Evolutionary conservation across 139 green algal species (phyloP).

Genomic region (Micromonas pusilla): DNA sequence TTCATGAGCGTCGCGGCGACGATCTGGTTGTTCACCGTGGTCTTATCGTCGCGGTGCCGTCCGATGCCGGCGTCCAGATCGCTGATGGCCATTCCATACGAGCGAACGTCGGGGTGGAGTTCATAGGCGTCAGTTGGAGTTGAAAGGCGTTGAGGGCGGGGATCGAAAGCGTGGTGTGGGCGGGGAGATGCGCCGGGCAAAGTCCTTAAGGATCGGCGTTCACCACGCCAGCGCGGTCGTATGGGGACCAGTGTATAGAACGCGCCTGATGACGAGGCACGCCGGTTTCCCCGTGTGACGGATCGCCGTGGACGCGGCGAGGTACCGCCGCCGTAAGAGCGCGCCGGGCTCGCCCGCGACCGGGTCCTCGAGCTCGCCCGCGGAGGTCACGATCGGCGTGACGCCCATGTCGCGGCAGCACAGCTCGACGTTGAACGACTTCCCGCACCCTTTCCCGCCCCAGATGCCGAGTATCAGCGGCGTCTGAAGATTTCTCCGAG

Average conservation of each 20-base stretch:
- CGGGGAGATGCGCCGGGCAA: too few relatives aligned
- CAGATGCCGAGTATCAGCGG: slow-evolving; percentile 36
- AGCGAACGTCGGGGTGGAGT: too few relatives aligned
- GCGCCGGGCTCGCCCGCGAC: slow-evolving; percentile 38
- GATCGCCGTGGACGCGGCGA: slow-evolving; percentile 21
- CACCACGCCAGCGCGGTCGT: too few relatives aligned
- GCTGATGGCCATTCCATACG: too few relatives aligned
- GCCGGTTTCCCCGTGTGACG: neutral
- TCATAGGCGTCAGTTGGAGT: too few relatives aligned
- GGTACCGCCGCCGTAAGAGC: slow-evolving; percentile 49
- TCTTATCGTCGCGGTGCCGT: slow-evolving; percentile 34
- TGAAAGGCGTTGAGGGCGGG: too few relatives aligned
- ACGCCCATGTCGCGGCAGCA: slow-evolving; percentile 40
- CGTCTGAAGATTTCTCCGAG: neutral
- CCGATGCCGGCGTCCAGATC: slow-evolving; percentile 42
- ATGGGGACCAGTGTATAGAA: too few relatives aligned
- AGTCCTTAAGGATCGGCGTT: too few relatives aligned
- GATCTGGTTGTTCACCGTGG: slow-evolving; percentile 50
- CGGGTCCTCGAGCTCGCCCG: slow-evolving; percentile 47
- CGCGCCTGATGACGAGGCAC: slow-evolving; percentile 41
- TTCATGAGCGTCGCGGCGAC: slow-evolving; percentile 48
- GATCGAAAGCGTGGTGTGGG: too few relatives aligned
- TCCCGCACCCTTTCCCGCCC: slow-evolving; percentile 47
- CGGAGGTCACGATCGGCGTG: slow-evolving; percentile 41
- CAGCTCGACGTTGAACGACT: slow-evolving; percentile 49